Evolutionary conservation across 2,329 filamentous ascomycete species (phyloP).

Genomic region (Didymella pinodella): DNA sequence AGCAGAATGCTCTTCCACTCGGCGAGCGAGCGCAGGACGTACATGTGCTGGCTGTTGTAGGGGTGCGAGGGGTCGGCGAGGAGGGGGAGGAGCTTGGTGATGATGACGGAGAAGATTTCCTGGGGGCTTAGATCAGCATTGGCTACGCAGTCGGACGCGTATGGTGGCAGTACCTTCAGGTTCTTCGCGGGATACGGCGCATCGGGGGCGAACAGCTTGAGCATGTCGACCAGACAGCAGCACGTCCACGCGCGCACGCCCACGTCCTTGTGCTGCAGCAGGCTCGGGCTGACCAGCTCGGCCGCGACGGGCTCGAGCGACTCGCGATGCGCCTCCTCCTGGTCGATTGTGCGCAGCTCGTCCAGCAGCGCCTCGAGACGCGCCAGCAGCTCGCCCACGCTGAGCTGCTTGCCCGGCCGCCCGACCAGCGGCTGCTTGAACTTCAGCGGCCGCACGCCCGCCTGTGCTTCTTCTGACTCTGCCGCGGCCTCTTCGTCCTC

Average conservation of each 20-base stretch:
- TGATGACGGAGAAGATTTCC: constrained; percentile 93
- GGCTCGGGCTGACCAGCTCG: constrained; percentile 80
- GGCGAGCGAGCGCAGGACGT: constrained; percentile 85
- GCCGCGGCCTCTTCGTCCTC: constrained; percentile 27
- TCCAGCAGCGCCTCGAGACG: constrained; percentile 81
- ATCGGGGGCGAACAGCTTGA: constrained; percentile 91
- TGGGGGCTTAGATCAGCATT: constrained; percentile 50
- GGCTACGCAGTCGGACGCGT: background rate
- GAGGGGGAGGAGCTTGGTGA: constrained; percentile 82
- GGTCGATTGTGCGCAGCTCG: constrained; percentile 85
- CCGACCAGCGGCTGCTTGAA: constrained; percentile 91
- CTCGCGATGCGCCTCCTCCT: constrained; percentile 83
- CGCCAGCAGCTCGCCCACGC: constrained; percentile 80
- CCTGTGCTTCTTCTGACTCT: constrained; percentile 22
- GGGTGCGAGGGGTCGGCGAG: constrained; percentile 86
- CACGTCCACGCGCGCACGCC: constrained; percentile 90
- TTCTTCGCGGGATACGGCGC: constrained; percentile 91
- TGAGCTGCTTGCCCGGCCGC: constrained; percentile 89
- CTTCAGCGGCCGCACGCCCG: constrained; percentile 59
- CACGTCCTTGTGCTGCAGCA: constrained; percentile 90
- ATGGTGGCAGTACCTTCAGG: constrained; percentile 71
- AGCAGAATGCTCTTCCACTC: constrained; percentile 95
- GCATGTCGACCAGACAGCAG: constrained; percentile 89
- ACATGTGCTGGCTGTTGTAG: constrained; percentile 92
- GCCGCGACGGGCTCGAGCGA: constrained; percentile 85